These are phyloP conservation scores for Nothomitra cinnamomea DNA, from an alignment of 2,329 filamentous ascomycete genomes.

Conservation along the genomic window DNA sequence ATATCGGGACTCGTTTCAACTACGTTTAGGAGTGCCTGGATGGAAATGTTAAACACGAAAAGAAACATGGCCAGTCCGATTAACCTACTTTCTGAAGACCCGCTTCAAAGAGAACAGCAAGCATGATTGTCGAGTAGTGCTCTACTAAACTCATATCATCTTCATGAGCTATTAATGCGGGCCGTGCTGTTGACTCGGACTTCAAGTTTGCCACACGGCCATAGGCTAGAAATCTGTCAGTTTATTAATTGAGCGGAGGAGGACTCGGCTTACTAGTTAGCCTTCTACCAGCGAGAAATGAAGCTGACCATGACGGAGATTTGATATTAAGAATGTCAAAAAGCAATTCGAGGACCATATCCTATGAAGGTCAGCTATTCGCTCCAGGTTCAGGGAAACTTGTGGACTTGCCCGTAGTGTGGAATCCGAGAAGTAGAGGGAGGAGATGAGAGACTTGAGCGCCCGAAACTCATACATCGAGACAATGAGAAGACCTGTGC, in stretches of 20 bases:
- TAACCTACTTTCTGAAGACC: constrained; percentile 42
- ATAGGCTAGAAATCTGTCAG: constrained; percentile 35
- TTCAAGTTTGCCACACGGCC: constrained; percentile 82
- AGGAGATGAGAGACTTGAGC: constrained; percentile 60
- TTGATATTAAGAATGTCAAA: constrained; percentile 81
- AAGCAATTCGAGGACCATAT: constrained; percentile 74
- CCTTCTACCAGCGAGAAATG: constrained; percentile 79
- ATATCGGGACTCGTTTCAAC: constrained; percentile 43
- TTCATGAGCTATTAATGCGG: constrained; percentile 40
- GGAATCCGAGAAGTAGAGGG: constrained; percentile 40
- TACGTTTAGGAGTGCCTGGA: constrained; percentile 28
- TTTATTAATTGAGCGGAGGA: background rate
- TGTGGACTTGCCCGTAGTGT: constrained; percentile 13
- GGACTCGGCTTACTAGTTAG: constrained; percentile 42
- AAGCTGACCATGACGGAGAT: constrained; percentile 83
- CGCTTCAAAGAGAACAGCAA: constrained; percentile 71
- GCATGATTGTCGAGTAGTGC: constrained; percentile 78
- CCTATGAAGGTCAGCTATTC: constrained; percentile 18
- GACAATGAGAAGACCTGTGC: constrained; percentile 55
- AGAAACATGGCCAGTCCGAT: background rate
- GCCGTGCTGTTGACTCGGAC: constrained; percentile 35
- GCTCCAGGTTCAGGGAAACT: background rate
- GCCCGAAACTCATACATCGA: constrained; percentile 79
- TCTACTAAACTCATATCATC: constrained; percentile 63
- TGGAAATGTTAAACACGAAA: background rate